These are phyloP conservation scores for Aspergillus luchuensis DNA, from an alignment of 2,329 filamentous ascomycete genomes.

Conservation along the genomic window DNA sequence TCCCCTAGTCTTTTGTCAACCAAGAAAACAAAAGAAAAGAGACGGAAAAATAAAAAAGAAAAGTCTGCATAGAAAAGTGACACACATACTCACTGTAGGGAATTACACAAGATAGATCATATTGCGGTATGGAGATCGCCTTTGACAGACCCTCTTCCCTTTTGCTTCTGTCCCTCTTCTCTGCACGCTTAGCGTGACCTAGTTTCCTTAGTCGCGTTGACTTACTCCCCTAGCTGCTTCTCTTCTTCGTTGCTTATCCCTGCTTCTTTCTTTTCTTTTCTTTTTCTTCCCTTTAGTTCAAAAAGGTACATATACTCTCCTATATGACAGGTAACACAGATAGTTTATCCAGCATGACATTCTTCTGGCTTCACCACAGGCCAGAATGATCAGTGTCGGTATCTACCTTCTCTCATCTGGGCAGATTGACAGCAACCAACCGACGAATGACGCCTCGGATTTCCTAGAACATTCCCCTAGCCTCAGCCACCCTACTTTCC, in stretches of 20 bases:
- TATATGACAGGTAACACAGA: neutral
- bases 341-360: neutral
- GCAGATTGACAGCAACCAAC: neutral
- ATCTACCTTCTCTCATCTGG: too few species aligned
- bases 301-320: neutral
- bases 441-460: neutral
- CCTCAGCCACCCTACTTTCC: neutral
- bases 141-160: neutral
- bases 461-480: neutral
- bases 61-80: neutral
- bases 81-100: neutral
- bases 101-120: neutral
- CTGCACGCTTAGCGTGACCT: constrained; percentile 4
- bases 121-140: constrained; percentile 10
- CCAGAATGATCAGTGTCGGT: neutral
- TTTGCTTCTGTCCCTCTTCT: neutral
- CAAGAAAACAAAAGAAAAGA: neutral
- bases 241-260: too few species aligned
- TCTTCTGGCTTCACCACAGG: neutral
- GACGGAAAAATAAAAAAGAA: too few species aligned
- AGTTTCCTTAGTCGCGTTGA: neutral
- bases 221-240: neutral
- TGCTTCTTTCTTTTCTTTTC: neutral
- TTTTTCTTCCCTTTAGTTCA: neutral
- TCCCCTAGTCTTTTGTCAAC: neutral